Percentiles rank a stretch among this genome's conserved stretches.
These are phyloP conservation scores for Naganishia kalamii DNA, from an alignment of 768 basidiomycete genomes.

Conservation along the genomic window DNA sequence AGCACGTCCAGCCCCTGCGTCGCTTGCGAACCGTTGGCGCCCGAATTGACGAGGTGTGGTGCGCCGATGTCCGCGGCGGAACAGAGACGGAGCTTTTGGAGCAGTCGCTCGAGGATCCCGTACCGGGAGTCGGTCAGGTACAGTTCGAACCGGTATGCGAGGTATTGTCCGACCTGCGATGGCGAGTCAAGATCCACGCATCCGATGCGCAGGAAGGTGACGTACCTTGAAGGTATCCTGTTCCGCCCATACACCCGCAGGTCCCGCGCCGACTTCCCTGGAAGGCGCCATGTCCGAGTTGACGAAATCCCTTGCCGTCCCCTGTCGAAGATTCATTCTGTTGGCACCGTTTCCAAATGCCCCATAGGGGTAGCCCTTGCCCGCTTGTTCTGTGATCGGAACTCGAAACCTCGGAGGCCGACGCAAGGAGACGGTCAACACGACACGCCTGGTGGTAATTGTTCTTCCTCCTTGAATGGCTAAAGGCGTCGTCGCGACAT, in stretches of 20 bases:
- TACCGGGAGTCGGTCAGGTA: slow-evolving; percentile 7
- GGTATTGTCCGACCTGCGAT: slow-evolving; percentile 17
- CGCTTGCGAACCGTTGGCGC: slow-evolving; percentile 4
- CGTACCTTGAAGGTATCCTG: slow-evolving; percentile 24
- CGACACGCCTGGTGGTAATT: slow-evolving; percentile 18
- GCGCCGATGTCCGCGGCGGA: background rate
- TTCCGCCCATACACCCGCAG: slow-evolving; percentile 2
- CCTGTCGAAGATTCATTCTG: background rate
- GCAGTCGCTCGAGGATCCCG: background rate
- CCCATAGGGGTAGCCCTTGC: background rate
- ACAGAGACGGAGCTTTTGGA: background rate
- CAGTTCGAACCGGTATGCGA: slow-evolving; percentile 20
- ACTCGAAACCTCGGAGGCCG: slow-evolving; percentile 38
- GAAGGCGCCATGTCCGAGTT: background rate
- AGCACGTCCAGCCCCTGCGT: background rate
- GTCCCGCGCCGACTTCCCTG: slow-evolving; percentile 11
- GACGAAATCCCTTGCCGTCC: slow-evolving; percentile 19
- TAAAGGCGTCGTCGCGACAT: background rate
- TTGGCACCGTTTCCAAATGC: background rate
- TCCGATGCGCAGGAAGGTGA: no score
- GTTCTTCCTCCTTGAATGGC: background rate
- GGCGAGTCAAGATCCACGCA: no score
- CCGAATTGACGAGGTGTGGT: background rate
- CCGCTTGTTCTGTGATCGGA: background rate
- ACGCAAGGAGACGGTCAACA: slow-evolving; percentile 34